Conservation (phyloP, 768 basidiomycete genomes). For the Termitomyces sp. region DNA sequence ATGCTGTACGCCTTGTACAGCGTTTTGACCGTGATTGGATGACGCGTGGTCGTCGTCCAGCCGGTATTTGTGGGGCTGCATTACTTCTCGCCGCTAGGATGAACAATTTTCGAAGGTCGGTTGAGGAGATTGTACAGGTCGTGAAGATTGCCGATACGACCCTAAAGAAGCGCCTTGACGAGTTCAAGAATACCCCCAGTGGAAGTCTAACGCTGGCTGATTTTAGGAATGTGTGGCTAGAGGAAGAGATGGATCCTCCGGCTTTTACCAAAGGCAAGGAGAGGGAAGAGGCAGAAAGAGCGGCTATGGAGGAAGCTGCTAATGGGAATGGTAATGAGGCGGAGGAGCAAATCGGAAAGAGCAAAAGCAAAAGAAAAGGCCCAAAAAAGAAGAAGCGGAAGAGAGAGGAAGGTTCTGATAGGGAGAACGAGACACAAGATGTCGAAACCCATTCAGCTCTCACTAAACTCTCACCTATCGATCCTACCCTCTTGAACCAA, state of each 20-base stretch:
- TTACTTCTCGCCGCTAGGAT: constrained; percentile 93
- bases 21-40: constrained; percentile 98
- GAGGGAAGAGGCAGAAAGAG: constrained; percentile 53
- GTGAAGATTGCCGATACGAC: constrained; percentile 99
- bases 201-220: constrained; percentile 83
- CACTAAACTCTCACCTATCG: constrained; percentile 30
- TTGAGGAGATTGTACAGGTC: constrained; percentile 96
- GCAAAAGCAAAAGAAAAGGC: constrained; percentile 25
- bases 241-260: constrained; percentile 89
- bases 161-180: constrained; percentile 85
- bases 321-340: constrained; percentile 20
- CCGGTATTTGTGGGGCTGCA: constrained; percentile 96
- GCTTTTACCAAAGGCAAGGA: constrained; percentile 78
- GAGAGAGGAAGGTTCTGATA: constrained; percentile 31
- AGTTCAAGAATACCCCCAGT: constrained; percentile 89
- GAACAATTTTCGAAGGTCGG: constrained; percentile 92
- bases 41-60: constrained; percentile 89
- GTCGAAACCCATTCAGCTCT: constrained; percentile 14
- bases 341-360: constrained; percentile 24
- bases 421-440: constrained; percentile 21
- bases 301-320: constrained; percentile 25
- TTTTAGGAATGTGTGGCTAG: constrained; percentile 86
- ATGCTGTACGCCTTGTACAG: constrained; percentile 89
- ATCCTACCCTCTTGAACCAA: constrained; percentile 54
- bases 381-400: constrained; percentile 32